Percentiles rank a stretch among this genome's conserved stretches.
phyloP scores from a whole-genome alignment of 306 rosid species.

The Morella rubra region DNA sequence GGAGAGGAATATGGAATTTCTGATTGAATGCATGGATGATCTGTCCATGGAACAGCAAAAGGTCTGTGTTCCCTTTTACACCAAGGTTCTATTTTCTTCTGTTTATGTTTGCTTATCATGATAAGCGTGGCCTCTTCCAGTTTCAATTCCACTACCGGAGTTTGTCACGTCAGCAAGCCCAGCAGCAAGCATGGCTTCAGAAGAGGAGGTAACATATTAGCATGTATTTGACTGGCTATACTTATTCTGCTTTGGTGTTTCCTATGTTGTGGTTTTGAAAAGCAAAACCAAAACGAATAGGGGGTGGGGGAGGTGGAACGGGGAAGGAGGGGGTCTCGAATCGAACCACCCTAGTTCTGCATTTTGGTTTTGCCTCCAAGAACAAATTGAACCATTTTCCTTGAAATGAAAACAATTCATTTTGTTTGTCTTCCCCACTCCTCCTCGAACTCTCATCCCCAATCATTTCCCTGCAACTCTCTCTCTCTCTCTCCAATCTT shows the following conservation, averaged over 20 bases:
- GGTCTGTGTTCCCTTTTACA: conserved; percentile 42
- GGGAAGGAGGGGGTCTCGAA: no score
- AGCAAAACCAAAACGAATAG: no score
- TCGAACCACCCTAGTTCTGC: no score
- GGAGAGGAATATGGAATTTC: conserved; percentile 92
- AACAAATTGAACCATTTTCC: no score
- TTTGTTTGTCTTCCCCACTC: no score
- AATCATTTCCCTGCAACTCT: no score
- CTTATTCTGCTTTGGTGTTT: conserved; percentile 5
- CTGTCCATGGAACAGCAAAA: conserved; percentile 90
- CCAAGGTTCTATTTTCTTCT: conserved; percentile 14
- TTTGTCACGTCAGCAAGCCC: conserved; percentile 93
- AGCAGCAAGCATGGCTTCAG: conserved; percentile 98
- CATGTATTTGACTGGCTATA: conserved; percentile 9
- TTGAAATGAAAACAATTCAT: no score
- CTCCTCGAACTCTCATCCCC: no score
- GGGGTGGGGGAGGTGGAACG: no score
- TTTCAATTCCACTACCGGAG: conserved; percentile 80
- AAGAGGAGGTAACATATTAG: conserved; percentile 71
- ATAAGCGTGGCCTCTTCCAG: conserved; percentile 41
- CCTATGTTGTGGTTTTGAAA: conserved; percentile 1
- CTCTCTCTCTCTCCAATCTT: no score
- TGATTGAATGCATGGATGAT: conserved; percentile 97
- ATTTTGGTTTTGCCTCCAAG: no score
- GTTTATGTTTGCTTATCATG: conserved; percentile 5